Base-by-base conservation (phyloP, 192 early-diverging fungal genomes). In the Podila verticillata region DNA sequence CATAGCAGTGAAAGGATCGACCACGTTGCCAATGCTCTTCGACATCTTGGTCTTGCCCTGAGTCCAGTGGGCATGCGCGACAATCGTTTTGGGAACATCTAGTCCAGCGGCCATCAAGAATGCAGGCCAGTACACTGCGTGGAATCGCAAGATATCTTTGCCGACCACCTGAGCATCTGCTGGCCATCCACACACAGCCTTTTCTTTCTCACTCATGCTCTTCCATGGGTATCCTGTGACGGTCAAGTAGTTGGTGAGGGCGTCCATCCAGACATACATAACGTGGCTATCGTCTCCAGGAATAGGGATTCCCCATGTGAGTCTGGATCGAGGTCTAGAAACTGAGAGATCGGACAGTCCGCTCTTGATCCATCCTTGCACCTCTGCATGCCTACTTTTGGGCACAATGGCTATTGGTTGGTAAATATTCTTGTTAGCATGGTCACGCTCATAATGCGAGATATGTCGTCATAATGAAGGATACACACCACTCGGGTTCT, bases 211-310 rank as follows among this genome's bases (percentile, higher is more conserved):
- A 1, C 36, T 61, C n/a, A 60, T 61, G 48, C 75, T 48, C 13
- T 66, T 61, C 94, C 93, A 92, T 19, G 96, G 96, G 78, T 92
- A 98, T 47, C 95, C 95, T 49, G 90, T 83, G 3, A 93, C 92
- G 6, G 96, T 98, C 20, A 95, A 79, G 72, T 99, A 99, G 83
- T 96, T 97, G 49, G 92, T 89, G 24, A 99, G 88, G 4, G 97
- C 97, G 71, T 99, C 97, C 57, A 99, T 85, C 97, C 97, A 99
- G 29, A 99, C 97, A 70, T 99, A 99, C 44, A 99, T 90, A 13
- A 95, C 93, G 70, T 99, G 97, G 5, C 91, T 86, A 6, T 85
- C 62, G 79, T 99, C 96, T 68, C 86, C 89, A 0, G 97, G 97
- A 12, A 99, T 96, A 3, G 90, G 89, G 30, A 99, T 94, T 8